These are phyloP conservation scores for Teratosphaeria pseudoeucalypti DNA, from an alignment of 2,329 filamentous ascomycete genomes.

Conservation along the genomic window DNA sequence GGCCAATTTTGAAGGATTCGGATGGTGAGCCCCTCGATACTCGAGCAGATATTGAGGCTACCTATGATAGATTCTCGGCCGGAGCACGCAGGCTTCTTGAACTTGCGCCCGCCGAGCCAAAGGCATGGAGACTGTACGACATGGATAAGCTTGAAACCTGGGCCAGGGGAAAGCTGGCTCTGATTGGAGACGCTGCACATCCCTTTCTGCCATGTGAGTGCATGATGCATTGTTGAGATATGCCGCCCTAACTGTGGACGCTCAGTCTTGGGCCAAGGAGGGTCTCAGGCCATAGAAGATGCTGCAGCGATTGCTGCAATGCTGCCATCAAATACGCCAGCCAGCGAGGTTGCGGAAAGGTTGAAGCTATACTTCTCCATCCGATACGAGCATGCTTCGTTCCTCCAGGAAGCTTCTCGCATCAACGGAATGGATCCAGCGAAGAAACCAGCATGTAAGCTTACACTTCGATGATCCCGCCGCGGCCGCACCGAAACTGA, in stretches of 20 bases:
- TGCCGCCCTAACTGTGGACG: conserved; percentile 32
- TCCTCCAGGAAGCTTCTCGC: conserved; percentile 35
- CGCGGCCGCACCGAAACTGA: not conserved
- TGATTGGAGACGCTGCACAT: conserved; percentile 59
- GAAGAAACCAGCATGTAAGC: not conserved
- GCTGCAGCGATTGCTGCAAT: conserved; percentile 49
- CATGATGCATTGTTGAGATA: not conserved
- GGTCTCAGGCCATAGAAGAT: conserved; percentile 57
- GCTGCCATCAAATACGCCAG: conserved; percentile 37
- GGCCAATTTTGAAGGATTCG: not conserved
- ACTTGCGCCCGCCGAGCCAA: conserved; percentile 10
- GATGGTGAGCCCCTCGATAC: not conserved
- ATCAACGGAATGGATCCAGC: not conserved
- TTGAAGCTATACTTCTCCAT: conserved; percentile 48
- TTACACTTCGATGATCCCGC: not conserved
- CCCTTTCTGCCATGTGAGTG: conserved; percentile 44
- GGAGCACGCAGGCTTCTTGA: not conserved
- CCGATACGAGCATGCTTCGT: conserved; percentile 47
- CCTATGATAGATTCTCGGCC: not conserved
- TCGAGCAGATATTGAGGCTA: not conserved
- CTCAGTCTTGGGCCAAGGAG: conserved; percentile 43
- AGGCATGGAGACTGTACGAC: conserved; percentile 50
- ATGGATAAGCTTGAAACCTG: conserved; percentile 50
- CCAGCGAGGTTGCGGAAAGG: conserved; percentile 42
- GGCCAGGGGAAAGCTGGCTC: conserved; percentile 42